Percentiles rank a stretch among this genome's conserved stretches.
Evolutionary conservation across 345 rosid species (phyloP).

Genomic region (Arabidopsis thaliana): DNA sequence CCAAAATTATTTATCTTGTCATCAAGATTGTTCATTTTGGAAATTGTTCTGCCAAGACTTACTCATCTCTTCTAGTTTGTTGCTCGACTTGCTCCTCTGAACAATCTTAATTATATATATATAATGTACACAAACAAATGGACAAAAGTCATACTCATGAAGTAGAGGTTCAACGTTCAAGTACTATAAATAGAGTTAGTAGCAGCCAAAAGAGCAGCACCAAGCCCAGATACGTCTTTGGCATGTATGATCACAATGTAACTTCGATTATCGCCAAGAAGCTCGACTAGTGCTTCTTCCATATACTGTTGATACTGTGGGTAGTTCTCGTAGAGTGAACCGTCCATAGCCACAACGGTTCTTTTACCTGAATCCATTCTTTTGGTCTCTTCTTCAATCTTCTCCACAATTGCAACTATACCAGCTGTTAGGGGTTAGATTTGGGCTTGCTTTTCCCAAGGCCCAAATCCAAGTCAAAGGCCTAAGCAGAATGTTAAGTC

Average conservation of each 20-base stretch:
- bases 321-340: constrained; percentile 75
- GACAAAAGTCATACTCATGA: not conserved
- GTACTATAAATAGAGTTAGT: constrained; percentile 63
- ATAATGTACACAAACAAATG: constrained; percentile 21
- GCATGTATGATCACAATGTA: constrained; percentile 67
- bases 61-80: not conserved
- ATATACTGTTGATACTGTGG: constrained; percentile 71
- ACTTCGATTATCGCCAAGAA: constrained; percentile 58
- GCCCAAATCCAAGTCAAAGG: too few species aligned
- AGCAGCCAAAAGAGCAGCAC: constrained; percentile 90
- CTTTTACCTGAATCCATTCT: constrained; percentile 60
- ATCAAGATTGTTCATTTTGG: not conserved
- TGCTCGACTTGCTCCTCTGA: not conserved
- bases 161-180: constrained; percentile 25
- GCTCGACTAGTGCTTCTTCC: constrained; percentile 66
- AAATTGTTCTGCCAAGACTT: not conserved
- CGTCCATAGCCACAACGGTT: constrained; percentile 86
- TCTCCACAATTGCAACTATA: constrained; percentile 79
- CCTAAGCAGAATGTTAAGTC: too few species aligned
- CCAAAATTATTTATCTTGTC: too few species aligned
- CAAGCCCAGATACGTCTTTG: constrained; percentile 87
- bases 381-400: constrained; percentile 72
- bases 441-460: too few species aligned
- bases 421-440: too few species aligned
- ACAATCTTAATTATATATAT: not conserved